Conservation (phyloP, 169 alveolate genomes). For the Theileria sp. region DNA sequence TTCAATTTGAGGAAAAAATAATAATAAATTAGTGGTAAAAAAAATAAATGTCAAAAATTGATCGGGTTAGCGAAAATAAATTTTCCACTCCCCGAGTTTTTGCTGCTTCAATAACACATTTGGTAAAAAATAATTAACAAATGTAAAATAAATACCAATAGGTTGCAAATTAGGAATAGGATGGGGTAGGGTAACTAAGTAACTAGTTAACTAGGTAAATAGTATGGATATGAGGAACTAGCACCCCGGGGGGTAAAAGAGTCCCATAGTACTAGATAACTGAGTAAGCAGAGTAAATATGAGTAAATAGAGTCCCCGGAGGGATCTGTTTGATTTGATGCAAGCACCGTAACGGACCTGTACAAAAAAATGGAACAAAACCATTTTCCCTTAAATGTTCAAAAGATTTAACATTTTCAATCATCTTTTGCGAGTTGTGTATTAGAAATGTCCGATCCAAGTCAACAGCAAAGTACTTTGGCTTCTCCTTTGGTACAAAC, state of each 20-base stretch:
- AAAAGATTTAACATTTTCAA: conserved; percentile 42
- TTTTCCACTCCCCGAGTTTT: too few species aligned
- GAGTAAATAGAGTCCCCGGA: too few species aligned
- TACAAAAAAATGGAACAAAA: conserved; percentile 50
- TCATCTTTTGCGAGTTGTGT: not conserved
- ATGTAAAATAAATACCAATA: too few species aligned
- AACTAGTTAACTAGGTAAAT: too few species aligned
- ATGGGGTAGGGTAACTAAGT: too few species aligned
- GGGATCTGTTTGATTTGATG: not conserved
- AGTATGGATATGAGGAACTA: too few species aligned
- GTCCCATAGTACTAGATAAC: not conserved
- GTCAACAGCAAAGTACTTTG: conserved; percentile 56
- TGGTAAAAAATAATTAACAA: too few species aligned
- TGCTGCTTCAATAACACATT: too few species aligned
- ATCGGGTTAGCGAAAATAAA: too few species aligned
- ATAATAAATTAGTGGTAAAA: not conserved
- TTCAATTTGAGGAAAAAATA: too few species aligned
- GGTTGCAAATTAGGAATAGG: too few species aligned
- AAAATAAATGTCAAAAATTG: too few species aligned
- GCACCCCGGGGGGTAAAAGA: not conserved
- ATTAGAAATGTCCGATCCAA: conserved; percentile 57
- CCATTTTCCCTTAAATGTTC: conserved; percentile 12
- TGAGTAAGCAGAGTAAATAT: not conserved
- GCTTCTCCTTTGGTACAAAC: conserved; percentile 6
- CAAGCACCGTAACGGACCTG: conserved; percentile 36